Evolutionary conservation across 2,329 filamentous ascomycete species (phyloP), one percentile per base, ranked within the genome.

Genomic region (Sporothrix phasma): DNA sequence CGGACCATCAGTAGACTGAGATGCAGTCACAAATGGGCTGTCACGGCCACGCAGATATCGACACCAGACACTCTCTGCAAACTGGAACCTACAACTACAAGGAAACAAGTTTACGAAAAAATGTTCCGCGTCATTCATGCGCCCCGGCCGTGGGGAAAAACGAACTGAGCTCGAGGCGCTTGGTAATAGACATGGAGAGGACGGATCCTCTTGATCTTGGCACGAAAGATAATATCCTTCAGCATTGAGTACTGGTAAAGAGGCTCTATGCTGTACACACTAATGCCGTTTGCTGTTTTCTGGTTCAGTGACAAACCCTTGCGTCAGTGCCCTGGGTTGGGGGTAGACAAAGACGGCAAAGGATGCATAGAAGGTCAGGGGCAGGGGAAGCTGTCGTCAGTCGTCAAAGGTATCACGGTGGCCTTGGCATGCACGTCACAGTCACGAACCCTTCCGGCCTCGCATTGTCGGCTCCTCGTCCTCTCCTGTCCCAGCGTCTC

Each of bases 231-330:
- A 74, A 68, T 76, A 45, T 82, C 80, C 81, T 83, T 83, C 80
- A 82, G 77, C 80, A 77, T 74, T 72, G 77, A 78, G 80, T 79
- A 81, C 75, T 71, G 73, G 65, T 73, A 61, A 59, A 62, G 70
- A 74, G 76, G 78, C 78, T 77, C 79, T 75, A 73, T 79, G 80
- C 78, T 81, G 81, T 83, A 83, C 81, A 83, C 81, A 83, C 81
- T 76, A 74, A 83, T 83, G 81, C 81, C 81, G 73, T 78, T 24
- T 66, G 61, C 66, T 11, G 41, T 56, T 17, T 51, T 51, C n/a
- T 64, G 59, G 37, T 22, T 37, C 29, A 22, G 51, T 56, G 19
- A 24, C 37, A 60, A 63, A 41, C 51, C 31, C 34, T 1, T 56
- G 51, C 31, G 51, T 56, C 51, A 15, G 31, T 56, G 51, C 51